Evolutionary conservation across 2,329 filamentous ascomycete genomes (phyloP).

Genomic region (Penicillium sclerotigenum): DNA sequence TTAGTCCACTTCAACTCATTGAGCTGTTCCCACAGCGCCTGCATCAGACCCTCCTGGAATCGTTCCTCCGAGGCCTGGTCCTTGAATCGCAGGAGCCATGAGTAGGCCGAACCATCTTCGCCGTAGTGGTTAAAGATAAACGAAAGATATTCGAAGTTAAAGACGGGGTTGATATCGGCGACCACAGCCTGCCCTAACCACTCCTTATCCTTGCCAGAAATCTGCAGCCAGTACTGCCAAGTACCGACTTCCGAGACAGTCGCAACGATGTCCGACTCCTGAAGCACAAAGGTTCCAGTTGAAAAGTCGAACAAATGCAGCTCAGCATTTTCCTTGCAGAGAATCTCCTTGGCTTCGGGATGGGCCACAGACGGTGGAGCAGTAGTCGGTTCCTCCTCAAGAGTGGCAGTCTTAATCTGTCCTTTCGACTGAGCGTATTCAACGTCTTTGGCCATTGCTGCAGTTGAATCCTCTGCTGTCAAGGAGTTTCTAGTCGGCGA

Average conservation of each 20-base stretch:
- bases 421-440: constrained; percentile 42
- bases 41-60: constrained; percentile 93
- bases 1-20: constrained; percentile 94
- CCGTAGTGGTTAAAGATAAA: constrained; percentile 99
- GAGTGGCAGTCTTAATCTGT: constrained; percentile 35
- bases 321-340: constrained; percentile 74
- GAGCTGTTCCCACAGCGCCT: constrained; percentile 92
- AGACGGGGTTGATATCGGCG: constrained; percentile 93
- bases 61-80: constrained; percentile 75
- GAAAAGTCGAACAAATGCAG: constrained; percentile 91
- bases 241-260: constrained; percentile 80
- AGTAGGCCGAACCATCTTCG: constrained; percentile 83
- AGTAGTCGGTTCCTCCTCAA: constrained; percentile 51
- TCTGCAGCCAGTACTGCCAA: constrained; percentile 95
- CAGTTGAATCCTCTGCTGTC: constrained; percentile 42
- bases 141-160: constrained; percentile 98
- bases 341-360: constrained; percentile 68
- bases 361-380: constrained; percentile 59
- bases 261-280: constrained; percentile 71
- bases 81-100: constrained; percentile 91
- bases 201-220: constrained; percentile 69
- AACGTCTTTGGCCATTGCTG: constrained; percentile 46
- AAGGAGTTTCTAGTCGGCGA: constrained; percentile 44
- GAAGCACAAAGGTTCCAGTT: constrained; percentile 76
- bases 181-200: constrained; percentile 85